Evolutionary conservation across 768 basidiomycete genomes (phyloP), one percentile per base, ranked within the genome.

Genomic region (Psilocybe cubensis): DNA sequence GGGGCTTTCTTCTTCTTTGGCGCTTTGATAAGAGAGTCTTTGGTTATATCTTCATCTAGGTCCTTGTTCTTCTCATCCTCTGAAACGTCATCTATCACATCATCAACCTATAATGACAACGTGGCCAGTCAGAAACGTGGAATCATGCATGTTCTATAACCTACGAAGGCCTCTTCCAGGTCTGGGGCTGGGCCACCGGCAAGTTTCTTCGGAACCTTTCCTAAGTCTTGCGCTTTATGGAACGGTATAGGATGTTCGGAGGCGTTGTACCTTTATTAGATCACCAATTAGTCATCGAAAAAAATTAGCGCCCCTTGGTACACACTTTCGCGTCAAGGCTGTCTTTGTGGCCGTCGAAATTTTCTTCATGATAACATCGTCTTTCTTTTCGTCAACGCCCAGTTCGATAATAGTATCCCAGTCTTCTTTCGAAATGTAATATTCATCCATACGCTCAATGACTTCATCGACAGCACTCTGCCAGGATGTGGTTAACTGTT

Each of bases 361-460:
- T 74, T 89, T 90, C 78, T 96, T 97, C 65, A 91, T 73, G 10
- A 96, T 81, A 1, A 75, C 5, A 0, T 90, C 91, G 47, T 92
- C 92, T 56, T 83, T 84, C 67, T 87, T 82, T 5, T 89, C 81
- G 56, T 86, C 97, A 7, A 99, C 83, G 0, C 96, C 97, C 8
- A 99, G 82, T 69, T 98, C 96, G 52, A 98, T 84, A 51, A 98
- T 79, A 9, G 94, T 88, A 65, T 99, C 97, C 96, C 96, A 98
- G 66, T 98, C 96, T 25, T 98, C 97, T 61, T 90, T 92, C 3
- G 88, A 87, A 28, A 99, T 73, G 72, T 86, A 98, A 70, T 99
- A 99, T 45, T 91, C 89, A 70, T 98, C 97, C 95, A 99, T 96
- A 5, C 77, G 76, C 23, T 84, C 80, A 55, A 99, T 97, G 31